Base-by-base conservation (phyloP, 495 filamentous ascomycete genomes). In the Talaromyces nanjingensis region DNA sequence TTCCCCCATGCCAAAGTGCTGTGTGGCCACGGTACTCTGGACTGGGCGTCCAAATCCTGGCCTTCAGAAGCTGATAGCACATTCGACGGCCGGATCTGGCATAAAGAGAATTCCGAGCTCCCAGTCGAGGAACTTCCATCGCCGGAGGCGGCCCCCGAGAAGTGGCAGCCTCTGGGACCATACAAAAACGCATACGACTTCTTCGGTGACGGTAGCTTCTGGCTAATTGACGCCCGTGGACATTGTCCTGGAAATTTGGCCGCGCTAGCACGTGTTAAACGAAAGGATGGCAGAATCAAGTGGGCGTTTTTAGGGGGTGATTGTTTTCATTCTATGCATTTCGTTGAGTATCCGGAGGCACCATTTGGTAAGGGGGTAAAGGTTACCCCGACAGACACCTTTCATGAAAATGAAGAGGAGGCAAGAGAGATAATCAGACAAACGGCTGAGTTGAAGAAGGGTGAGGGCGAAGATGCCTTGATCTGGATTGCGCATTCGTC, bases 201-300 rank as follows among this genome's bases (percentile, higher is more conserved):
- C 60, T 73, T 73, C 45, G 69, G 70, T n/a, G 66, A 73, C 58
- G 69, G 70, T 5, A 70, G 68, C 60, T 73, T 73, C 47, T 71
- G 69, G 71, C 49, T 73, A 16, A 71, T 73, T n/a, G 64, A 72
- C n/a, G 69, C 69, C 8, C 69, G 69, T 4, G 70, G 71, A 5
- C 71, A 73, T 64, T 70, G 69, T 64, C 64, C 68, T 20, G 70
- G 71, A 22, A 73, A 73, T 56, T 60, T 71, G 11, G 65, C 64
- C 33, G 70, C 71, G 7, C 55, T 58, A 7, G 55, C 55, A 16
- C 63, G 65, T 39, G 58, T 54, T 1, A 39, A 33, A 22, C 52
- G 61, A 24, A 29, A 47, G n/a, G 53, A 25, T 18, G 64, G 64
- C 16, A 33, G 3, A 24, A 20, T 58, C 55, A 58, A 58, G 18